phyloP scores from a whole-genome alignment of 1,284 basidiomycete genomes.

The Pseudozyma flocculosa region DNA sequence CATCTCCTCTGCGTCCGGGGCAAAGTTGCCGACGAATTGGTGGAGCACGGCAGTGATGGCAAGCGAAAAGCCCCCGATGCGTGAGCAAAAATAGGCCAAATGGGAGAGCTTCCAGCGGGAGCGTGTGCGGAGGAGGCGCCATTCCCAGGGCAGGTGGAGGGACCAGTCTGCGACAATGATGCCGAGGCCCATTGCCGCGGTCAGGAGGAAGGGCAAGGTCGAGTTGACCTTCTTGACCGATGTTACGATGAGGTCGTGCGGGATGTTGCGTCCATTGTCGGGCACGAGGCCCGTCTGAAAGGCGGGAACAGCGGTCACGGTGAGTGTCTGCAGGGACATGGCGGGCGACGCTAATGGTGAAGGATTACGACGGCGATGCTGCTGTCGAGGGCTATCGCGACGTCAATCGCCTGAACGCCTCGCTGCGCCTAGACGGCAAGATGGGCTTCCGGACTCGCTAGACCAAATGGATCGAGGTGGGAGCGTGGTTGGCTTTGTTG shows the following conservation, averaged over 20 bases:
- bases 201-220: slow-evolving; percentile 22
- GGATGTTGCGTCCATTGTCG: no score
- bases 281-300: no score
- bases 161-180: slow-evolving; percentile 36
- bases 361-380: no score
- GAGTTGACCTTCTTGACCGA: slow-evolving; percentile 29
- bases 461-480: no score
- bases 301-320: no score
- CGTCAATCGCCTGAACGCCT: no score
- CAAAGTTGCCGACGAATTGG: slow-evolving; percentile 21
- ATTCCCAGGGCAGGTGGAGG: slow-evolving; percentile 33
- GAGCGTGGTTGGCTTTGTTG: no score
- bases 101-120: slow-evolving; percentile 38
- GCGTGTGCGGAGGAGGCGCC: slow-evolving; percentile 22
- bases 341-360: no score
- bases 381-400: no score
- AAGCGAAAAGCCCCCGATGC: slow-evolving; percentile 26
- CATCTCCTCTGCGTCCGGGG: slow-evolving; percentile 15
- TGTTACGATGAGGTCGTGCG: slow-evolving; percentile 24
- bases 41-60: slow-evolving; percentile 23
- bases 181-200: slow-evolving; percentile 28
- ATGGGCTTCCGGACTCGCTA: no score
- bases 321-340: no score
- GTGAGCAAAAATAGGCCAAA: slow-evolving; percentile 35
- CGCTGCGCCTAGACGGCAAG: no score